These are phyloP conservation scores for Colletotrichum viniferum DNA, from an alignment of 2,329 filamentous ascomycete genomes.

Conservation along the genomic window DNA sequence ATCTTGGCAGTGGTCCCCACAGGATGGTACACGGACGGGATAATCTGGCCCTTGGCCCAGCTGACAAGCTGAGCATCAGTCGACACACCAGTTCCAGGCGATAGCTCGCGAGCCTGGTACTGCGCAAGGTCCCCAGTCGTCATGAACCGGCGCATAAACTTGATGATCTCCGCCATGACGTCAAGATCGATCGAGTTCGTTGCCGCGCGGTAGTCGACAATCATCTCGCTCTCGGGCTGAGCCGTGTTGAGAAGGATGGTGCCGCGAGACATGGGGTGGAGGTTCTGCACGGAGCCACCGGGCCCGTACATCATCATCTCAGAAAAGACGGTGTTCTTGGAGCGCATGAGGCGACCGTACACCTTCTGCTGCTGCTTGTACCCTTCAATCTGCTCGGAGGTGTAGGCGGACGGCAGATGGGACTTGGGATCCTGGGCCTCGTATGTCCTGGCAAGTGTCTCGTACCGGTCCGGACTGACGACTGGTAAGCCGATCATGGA, in stretches of 20 bases:
- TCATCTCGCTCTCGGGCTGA: slow-evolving; percentile 24
- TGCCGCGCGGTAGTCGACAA: slow-evolving; percentile 30
- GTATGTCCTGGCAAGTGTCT: slow-evolving; percentile 21
- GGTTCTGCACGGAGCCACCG: slow-evolving; percentile 27
- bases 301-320: slow-evolving; percentile 43
- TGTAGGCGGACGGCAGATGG: slow-evolving; percentile 25
- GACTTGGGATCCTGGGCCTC: slow-evolving; percentile 22
- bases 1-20: slow-evolving; percentile 32
- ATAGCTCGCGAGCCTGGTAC: slow-evolving; percentile 24
- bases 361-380: slow-evolving; percentile 46
- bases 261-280: slow-evolving; percentile 28
- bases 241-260: slow-evolving; percentile 25
- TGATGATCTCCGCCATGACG: slow-evolving; percentile 27
- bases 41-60: slow-evolving; percentile 25
- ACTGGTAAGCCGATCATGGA: slow-evolving; percentile 27
- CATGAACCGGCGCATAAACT: slow-evolving; percentile 30
- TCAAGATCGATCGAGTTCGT: slow-evolving; percentile 29
- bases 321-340: slow-evolving; percentile 42
- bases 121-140: slow-evolving; percentile 22
- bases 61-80: slow-evolving; percentile 25
- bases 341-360: slow-evolving; percentile 24
- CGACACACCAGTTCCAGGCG: slow-evolving; percentile 24
- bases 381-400: slow-evolving; percentile 25
- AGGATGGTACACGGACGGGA: slow-evolving; percentile 31
- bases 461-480: slow-evolving; percentile 24